These are phyloP conservation scores for Pochonia chlamydosporia DNA, from an alignment of 2,329 filamentous ascomycete genomes.

Conservation along the genomic window DNA sequence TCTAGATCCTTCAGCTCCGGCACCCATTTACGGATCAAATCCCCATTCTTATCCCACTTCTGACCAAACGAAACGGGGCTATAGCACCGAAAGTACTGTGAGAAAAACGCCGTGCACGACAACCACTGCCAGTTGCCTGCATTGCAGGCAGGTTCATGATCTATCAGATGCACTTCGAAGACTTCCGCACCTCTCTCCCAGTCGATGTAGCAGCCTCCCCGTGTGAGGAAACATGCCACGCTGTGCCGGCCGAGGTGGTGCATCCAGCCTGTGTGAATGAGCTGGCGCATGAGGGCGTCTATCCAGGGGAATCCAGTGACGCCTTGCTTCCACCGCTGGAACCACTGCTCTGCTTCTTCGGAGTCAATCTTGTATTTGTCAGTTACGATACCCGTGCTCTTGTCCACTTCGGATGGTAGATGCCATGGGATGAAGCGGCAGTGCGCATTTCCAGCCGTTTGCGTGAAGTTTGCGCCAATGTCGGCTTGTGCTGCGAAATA, in stretches of 20 bases:
- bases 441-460: conserved; percentile 59
- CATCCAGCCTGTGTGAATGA: conserved; percentile 69
- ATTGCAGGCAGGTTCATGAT: conserved; percentile 70
- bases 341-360: conserved; percentile 56
- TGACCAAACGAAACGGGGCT: conserved; percentile 65
- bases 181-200: conserved; percentile 77
- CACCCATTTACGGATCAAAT: conserved; percentile 58
- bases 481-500: conserved; percentile 73
- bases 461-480: conserved; percentile 57
- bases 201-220: conserved; percentile 70
- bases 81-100: conserved; percentile 67
- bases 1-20: conserved; percentile 59
- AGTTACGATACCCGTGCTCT: conserved; percentile 40
- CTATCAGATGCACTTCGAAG: conserved; percentile 70
- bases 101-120: conserved; percentile 68
- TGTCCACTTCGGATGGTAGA: conserved; percentile 54
- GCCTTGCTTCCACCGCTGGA: conserved; percentile 63
- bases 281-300: conserved; percentile 72
- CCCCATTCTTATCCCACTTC: conserved; percentile 68
- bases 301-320: conserved; percentile 75
- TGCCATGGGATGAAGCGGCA: conserved; percentile 78
- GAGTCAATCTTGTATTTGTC: conserved; percentile 61
- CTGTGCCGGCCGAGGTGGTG: conserved; percentile 72
- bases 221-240: conserved; percentile 76
- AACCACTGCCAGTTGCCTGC: conserved; percentile 77